Conservation (phyloP, 2,329 filamentous ascomycete genomes). For the Metarhizium brunneum region DNA sequence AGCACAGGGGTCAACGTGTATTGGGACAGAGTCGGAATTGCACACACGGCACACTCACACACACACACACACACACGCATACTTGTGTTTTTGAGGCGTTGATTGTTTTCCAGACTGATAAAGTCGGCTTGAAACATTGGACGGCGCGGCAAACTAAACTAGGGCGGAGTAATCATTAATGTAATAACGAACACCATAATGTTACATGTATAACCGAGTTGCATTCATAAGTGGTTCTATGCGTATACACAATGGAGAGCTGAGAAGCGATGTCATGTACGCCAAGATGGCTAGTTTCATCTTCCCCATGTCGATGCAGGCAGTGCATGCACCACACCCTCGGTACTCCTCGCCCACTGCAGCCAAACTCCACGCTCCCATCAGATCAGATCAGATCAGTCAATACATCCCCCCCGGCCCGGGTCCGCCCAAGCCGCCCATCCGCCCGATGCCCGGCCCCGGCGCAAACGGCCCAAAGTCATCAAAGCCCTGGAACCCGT, state of each 20-base stretch:
- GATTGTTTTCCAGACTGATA: not conserved
- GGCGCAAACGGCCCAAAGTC: slow-evolving; percentile 15
- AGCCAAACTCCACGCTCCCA: not conserved
- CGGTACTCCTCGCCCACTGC: not conserved
- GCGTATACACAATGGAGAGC: too few relatives aligned
- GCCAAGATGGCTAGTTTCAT: too few relatives aligned
- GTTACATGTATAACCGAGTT: too few relatives aligned
- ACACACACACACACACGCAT: too few relatives aligned
- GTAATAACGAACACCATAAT: too few relatives aligned
- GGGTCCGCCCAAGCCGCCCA: slow-evolving; percentile 11
- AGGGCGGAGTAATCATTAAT: too few relatives aligned
- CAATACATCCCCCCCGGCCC: slow-evolving; percentile 1
- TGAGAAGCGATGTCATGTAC: too few relatives aligned
- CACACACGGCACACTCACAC: not conserved
- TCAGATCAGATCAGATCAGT: not conserved
- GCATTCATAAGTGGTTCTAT: too few relatives aligned
- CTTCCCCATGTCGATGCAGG: too few relatives aligned
- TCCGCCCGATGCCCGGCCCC: slow-evolving; percentile 9
- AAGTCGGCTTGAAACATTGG: not conserved
- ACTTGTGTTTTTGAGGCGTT: not conserved
- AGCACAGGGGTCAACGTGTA: too few relatives aligned
- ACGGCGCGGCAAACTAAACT: too few relatives aligned
- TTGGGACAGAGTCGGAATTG: not conserved
- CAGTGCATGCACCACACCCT: too few relatives aligned
- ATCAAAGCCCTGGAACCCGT: slow-evolving; percentile 20